Conservation (phyloP, 805 yeast genomes). For the Metschnikowia amazonensis region DNA sequence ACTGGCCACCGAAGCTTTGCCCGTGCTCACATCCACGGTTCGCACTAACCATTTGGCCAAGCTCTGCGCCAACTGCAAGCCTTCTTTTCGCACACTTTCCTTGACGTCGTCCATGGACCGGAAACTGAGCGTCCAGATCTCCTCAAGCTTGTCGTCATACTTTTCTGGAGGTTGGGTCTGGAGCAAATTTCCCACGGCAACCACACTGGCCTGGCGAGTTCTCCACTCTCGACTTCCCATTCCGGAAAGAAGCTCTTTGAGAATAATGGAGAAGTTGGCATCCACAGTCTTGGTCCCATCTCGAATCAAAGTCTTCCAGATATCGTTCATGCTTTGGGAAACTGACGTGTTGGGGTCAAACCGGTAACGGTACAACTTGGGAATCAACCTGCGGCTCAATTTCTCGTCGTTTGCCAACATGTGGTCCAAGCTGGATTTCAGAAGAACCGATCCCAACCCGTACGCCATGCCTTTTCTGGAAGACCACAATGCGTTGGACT, state of each 20-base stretch:
- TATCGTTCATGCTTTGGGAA: conserved; percentile 77
- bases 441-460: conserved; percentile 81
- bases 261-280: conserved; percentile 53
- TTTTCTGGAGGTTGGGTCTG: conserved; percentile 53
- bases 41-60: conserved; percentile 62
- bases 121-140: conserved; percentile 84
- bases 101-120: conserved; percentile 91
- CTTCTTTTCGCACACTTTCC: conserved; percentile 86
- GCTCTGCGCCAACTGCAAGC: conserved; percentile 60
- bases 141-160: conserved; percentile 52
- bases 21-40: conserved; percentile 46
- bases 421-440: conserved; percentile 69
- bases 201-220: conserved; percentile 80
- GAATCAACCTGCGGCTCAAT: conserved; percentile 61
- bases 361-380: conserved; percentile 77
- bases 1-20: conserved; percentile 32
- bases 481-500: conserved; percentile 85
- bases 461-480: conserved; percentile 92
- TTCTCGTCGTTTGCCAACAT: conserved; percentile 51
- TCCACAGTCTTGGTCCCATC: conserved; percentile 52
- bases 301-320: conserved; percentile 74
- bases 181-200: conserved; percentile 66
- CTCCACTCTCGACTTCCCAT: conserved; percentile 91
- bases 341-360: conserved; percentile 81
- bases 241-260: conserved; percentile 58